Base-by-base conservation (phyloP, 306 rosid species). In the Trifolium fragiferum region DNA sequence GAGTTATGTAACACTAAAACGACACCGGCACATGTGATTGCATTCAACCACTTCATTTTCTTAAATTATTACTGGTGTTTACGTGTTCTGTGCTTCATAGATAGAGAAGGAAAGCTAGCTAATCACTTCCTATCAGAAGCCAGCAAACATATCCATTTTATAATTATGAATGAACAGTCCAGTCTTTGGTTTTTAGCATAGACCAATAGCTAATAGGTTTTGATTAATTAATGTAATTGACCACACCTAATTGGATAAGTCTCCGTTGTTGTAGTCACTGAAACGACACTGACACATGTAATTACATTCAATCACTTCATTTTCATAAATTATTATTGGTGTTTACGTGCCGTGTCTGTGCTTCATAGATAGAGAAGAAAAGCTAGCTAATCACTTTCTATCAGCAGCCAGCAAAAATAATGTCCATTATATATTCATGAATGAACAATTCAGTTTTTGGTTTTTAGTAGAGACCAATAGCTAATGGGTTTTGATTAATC, bases 171-270 rank as follows among this genome's bases (percentile, higher is more conserved):
- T 74, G 66, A 35, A 41, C 33, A 59, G 20, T 38, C 19, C 37
- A 59, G 10, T 16, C 41, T 70, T 70, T 70, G 20, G 70, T 68
- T 69, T 59, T 40, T 61, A 25, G 64, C 63, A 20, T 49, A 53
- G 61, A 64, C 66, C 60, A 74, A 37, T 68, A 40, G 16, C 47
- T 51, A 68, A 50, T 74, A 67, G 12, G 41, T 61, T 0, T 74
- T 33, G 21, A 68, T 50, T 70, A 44, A 44, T 76, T 16, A 23
- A 63, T 61, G 66, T 44, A 67, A 67, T 30, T 58, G 49, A 25
- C 44, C 77, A 72, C 63, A 59, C 19, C 20, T 80, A 40, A 50
- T 40, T 15, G 76, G 44, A 68, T 62, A 47, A 69, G 32, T 68
- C 67, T 59, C 11, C 76, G 35, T 27, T 60, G 44, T 80, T 74